A percentile compares a stretch with the other conserved stretches of the same genome.
Conservation (phyloP, 1,284 basidiomycete species). For the Rhizopogon parksii region DNA sequence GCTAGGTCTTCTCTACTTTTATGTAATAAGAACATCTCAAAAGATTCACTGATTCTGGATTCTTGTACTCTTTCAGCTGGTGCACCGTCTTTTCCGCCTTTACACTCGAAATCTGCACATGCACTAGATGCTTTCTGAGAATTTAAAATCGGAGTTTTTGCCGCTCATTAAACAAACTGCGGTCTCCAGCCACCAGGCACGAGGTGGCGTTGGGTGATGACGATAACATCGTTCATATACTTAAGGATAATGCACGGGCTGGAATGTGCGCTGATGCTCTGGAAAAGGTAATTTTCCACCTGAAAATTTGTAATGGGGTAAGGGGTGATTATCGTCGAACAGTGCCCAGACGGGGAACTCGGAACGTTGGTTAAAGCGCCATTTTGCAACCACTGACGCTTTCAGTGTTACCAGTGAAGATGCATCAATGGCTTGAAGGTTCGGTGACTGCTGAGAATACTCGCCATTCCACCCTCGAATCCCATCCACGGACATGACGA, state of each 20-base stretch:
- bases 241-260: not conserved
- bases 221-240: not conserved
- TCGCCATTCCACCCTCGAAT: constrained; percentile 25
- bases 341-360: not conserved
- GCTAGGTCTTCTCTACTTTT: too few relatives aligned
- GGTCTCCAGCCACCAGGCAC: not conserved
- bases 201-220: not conserved
- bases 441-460: not conserved
- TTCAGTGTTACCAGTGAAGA: not conserved
- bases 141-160: not conserved
- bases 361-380: not conserved
- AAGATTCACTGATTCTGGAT: too few relatives aligned
- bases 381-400: not conserved
- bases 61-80: not conserved
- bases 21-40: not conserved
- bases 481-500: constrained; percentile 16
- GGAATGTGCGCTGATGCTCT: not conserved
- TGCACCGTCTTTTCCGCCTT: not conserved
- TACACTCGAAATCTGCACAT: not conserved
- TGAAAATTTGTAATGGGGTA: not conserved
- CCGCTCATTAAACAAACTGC: too few relatives aligned
- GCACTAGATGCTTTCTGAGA: not conserved
- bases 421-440: not conserved
- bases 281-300: not conserved
- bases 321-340: not conserved